Conservation (phyloP, 352 stramenopile genomes). For the Plasmopara halstedii region DNA sequence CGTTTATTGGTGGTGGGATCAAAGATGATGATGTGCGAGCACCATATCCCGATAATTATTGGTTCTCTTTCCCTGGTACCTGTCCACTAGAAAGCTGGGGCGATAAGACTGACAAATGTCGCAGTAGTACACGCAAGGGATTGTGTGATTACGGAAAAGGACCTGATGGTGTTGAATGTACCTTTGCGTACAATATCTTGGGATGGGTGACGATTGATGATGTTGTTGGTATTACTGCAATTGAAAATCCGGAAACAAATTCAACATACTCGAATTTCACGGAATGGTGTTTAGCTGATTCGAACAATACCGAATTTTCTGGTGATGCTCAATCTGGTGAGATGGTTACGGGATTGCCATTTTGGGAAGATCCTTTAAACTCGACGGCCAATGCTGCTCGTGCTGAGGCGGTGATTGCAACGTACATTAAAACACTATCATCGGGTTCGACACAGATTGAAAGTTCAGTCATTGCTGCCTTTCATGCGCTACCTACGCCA, state of each 20-base stretch:
- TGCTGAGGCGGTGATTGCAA: conserved; percentile 35
- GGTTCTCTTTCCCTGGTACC: conserved; percentile 59
- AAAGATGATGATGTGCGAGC: conserved; percentile 44
- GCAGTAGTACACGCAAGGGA: conserved; percentile 39
- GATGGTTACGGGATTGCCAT: conserved; percentile 35
- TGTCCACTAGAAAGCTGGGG: conserved; percentile 47
- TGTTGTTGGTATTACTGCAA: conserved; percentile 60
- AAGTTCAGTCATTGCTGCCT: conserved; percentile 21
- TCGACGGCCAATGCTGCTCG: conserved; percentile 40
- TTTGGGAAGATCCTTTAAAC: conserved; percentile 65
- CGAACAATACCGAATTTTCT: conserved; percentile 52
- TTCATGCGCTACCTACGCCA: conserved; percentile 39
- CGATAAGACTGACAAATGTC: conserved; percentile 54
- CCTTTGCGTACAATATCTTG: conserved; percentile 70
- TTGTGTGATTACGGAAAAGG: conserved; percentile 48
- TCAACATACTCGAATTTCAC: conserved; percentile 57
- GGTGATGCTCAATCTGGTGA: conserved; percentile 27
- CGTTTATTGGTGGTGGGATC: conserved; percentile 52
- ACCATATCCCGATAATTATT: conserved; percentile 49
- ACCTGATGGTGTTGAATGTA: conserved; percentile 64
- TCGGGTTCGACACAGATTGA: conserved; percentile 43
- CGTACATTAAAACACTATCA: conserved; percentile 36
- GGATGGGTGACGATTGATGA: conserved; percentile 76
- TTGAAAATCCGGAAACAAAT: conserved; percentile 40
- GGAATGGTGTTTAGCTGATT: conserved; percentile 49